These are phyloP conservation scores for Anthoceros angustus DNA, from an alignment of 225 moss, liverwort and hornwort species.

Conservation along the genomic window DNA sequence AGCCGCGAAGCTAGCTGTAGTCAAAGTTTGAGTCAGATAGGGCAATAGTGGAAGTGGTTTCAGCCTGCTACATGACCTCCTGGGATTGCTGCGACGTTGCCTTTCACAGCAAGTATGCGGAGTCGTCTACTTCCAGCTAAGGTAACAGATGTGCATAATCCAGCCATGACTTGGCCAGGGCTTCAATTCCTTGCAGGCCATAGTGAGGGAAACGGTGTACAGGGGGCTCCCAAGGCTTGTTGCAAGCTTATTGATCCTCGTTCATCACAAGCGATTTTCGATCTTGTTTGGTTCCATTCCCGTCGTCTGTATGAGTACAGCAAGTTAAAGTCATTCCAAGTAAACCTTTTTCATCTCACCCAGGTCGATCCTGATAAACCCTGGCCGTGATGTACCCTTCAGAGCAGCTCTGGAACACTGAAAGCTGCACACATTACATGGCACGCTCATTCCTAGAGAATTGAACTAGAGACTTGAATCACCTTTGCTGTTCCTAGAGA, in stretches of 20 bases:
- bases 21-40: slow-evolving; percentile 58
- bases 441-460: too few species aligned
- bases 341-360: background rate
- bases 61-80: slow-evolving; percentile 66
- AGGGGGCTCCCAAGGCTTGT: slow-evolving; percentile 50
- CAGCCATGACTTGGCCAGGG: background rate
- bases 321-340: slow-evolving; percentile 6
- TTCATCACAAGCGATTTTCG: slow-evolving; percentile 65
- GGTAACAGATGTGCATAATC: background rate
- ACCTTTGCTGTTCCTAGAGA: too few species aligned
- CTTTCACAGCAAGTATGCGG: slow-evolving; percentile 60
- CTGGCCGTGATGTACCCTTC: slow-evolving; percentile 11
- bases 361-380: slow-evolving; percentile 4
- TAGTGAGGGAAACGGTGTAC: slow-evolving; percentile 54
- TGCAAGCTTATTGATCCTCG: slow-evolving; percentile 54
- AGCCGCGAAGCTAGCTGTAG: slow-evolving; percentile 68
- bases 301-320: slow-evolving; percentile 36
- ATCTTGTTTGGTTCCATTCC: slow-evolving; percentile 75
- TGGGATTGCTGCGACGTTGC: slow-evolving; percentile 71
- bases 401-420: slow-evolving; percentile 38
- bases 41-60: slow-evolving; percentile 26
- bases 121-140: too few species aligned
- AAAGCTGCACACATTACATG: too few species aligned
- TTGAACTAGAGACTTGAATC: too few species aligned
- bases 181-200: slow-evolving; percentile 22